Conservation (phyloP, 2,329 filamentous ascomycete species). For the Curvularia sp. region DNA sequence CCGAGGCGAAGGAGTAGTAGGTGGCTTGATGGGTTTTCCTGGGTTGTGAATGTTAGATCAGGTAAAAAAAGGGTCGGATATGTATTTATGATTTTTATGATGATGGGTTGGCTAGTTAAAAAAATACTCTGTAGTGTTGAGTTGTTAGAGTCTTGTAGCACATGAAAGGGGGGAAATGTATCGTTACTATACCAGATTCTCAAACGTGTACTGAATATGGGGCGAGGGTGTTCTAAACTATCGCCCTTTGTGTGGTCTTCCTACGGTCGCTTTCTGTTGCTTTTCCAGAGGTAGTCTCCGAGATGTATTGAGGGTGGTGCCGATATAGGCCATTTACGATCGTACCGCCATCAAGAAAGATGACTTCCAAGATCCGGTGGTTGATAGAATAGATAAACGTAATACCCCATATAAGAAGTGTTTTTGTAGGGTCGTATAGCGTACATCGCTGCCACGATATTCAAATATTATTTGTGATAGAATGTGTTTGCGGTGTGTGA, state of each 20-base stretch:
- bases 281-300: not conserved
- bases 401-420: no score
- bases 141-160: not conserved
- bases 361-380: not conserved
- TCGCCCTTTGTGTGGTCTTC: not conserved
- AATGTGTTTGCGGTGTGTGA: no score
- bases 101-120: not conserved
- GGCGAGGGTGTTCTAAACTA: not conserved
- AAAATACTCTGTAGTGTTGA: not conserved
- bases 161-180: not conserved
- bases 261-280: not conserved
- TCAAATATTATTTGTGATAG: no score
- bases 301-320: not conserved
- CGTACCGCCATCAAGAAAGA: not conserved
- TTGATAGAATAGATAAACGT: not conserved
- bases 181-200: not conserved
- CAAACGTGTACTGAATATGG: not conserved
- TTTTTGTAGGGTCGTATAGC: no score
- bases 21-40: not conserved
- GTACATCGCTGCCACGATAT: no score
- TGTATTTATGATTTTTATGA: not conserved
- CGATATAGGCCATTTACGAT: not conserved
- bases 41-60: not conserved
- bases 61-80: not conserved
- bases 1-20: slow-evolving; percentile 11